phyloP scores from a whole-genome alignment of 495 filamentous ascomycete species.

The Aspergillus diversus region DNA sequence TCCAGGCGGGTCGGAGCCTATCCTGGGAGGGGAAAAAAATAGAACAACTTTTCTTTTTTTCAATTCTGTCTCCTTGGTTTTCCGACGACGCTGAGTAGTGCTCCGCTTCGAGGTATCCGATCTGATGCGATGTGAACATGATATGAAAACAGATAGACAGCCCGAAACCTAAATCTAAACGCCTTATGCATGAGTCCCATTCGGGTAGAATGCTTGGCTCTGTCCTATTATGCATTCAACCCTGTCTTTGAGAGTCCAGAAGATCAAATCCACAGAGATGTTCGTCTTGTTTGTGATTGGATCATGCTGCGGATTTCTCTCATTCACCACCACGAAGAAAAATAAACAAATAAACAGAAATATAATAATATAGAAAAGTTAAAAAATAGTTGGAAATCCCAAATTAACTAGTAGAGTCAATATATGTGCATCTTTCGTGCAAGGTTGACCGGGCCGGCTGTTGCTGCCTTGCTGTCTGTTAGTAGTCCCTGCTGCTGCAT shows the following conservation, averaged over 20 bases:
- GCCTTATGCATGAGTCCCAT: slow-evolving; percentile 17
- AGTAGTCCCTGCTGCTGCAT: slow-evolving; percentile 13
- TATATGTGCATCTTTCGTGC: slow-evolving; percentile 3
- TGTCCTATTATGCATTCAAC: neutral
- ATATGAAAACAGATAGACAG: slow-evolving; percentile 7
- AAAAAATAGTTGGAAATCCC: neutral
- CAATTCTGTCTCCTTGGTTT: neutral
- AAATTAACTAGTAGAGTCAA: slow-evolving; percentile 5
- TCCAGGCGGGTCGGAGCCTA: neutral
- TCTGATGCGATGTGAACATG: slow-evolving; percentile 7
- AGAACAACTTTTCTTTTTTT: slow-evolving; percentile 4
- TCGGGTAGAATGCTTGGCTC: slow-evolving; percentile 20
- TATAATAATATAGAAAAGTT: neutral
- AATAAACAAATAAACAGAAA: neutral
- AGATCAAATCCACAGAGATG: slow-evolving; percentile 10
- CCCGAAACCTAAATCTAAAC: slow-evolving; percentile 11
- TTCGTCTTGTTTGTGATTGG: slow-evolving; percentile 13
- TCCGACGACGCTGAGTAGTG: slow-evolving; percentile 7
- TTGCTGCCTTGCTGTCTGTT: slow-evolving; percentile 10
- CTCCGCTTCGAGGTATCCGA: slow-evolving; percentile 6
- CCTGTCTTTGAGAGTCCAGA: slow-evolving; percentile 10
- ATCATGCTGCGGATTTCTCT: neutral
- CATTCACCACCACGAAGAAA: neutral
- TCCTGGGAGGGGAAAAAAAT: slow-evolving; percentile 6
- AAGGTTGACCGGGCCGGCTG: slow-evolving; percentile 1